Evolutionary conservation across 1,139 yeast genomes (phyloP).

Genomic region (Scheffersomyces segobiensis): DNA sequence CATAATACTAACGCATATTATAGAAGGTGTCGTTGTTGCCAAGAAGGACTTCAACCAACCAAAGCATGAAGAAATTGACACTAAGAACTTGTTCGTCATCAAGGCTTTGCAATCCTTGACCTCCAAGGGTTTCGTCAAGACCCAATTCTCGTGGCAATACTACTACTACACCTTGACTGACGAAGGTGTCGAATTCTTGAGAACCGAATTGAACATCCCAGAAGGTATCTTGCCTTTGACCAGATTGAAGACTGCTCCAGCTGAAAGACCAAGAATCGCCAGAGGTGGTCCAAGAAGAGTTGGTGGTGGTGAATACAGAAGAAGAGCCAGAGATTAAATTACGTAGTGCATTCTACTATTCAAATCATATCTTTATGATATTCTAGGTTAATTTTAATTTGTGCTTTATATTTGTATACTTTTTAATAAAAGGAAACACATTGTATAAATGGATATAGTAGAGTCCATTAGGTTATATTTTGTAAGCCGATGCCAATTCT

Average conservation of each 20-base stretch:
- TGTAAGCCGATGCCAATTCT: not conserved
- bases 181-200: conserved; percentile 98
- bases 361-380: conserved; percentile 7
- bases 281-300: conserved; percentile 41
- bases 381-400: conserved; percentile 13
- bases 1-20: conserved; percentile 31
- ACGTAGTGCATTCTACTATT: conserved; percentile 10
- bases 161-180: conserved; percentile 99
- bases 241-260: conserved; percentile 92
- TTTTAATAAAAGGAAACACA: not conserved
- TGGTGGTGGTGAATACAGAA: conserved; percentile 45
- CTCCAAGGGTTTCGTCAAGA: conserved; percentile 98
- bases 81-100: conserved; percentile 97
- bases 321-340: conserved; percentile 50
- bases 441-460: conserved; percentile 4
- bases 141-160: conserved; percentile 99
- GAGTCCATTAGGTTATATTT: not conserved
- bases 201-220: conserved; percentile 98
- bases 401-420: conserved; percentile 8
- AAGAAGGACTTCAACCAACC: conserved; percentile 98
- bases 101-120: conserved; percentile 99
- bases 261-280: conserved; percentile 71
- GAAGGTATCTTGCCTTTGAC: conserved; percentile 98
- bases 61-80: conserved; percentile 96
- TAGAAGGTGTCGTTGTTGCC: conserved; percentile 99